phyloP scores from a whole-genome alignment of 129 eudicot genomes.

The Chrysanthemum lavandulifolium region DNA sequence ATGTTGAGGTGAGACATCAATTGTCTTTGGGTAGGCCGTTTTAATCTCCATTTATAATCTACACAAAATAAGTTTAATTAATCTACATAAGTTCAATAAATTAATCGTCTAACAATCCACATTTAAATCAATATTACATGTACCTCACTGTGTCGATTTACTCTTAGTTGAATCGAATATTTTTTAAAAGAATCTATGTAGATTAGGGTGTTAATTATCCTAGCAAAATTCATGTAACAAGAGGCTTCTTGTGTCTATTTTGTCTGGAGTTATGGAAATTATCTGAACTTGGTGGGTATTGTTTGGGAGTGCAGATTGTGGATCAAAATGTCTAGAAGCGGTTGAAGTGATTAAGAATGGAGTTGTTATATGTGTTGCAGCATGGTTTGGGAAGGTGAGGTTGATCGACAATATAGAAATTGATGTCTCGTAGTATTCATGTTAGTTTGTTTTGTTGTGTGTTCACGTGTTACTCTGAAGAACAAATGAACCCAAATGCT shows the following conservation, averaged over 20 bases:
- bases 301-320: conserved; percentile 56
- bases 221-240: too few relatives aligned
- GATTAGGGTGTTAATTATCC: too few relatives aligned
- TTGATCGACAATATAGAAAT: conserved; percentile 91
- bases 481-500: background rate
- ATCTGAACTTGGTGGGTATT: background rate
- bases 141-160: background rate
- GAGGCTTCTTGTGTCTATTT: background rate
- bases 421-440: conserved; percentile 7
- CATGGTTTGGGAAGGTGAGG: conserved; percentile 90
- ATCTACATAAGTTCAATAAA: background rate
- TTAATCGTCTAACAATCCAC: background rate
- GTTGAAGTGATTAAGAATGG: conserved; percentile 58
- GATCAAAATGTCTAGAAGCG: conserved; percentile 65
- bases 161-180: background rate
- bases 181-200: background rate
- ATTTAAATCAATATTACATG: background rate
- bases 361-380: conserved; percentile 85
- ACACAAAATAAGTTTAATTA: background rate
- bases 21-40: background rate
- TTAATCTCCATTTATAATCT: background rate
- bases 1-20: conserved; percentile 67
- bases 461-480: background rate
- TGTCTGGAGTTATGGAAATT: background rate
- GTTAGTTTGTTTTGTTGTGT: background rate